Evolutionary conservation across 2,329 filamentous ascomycete species (phyloP).

Genomic region (Aureobasidium melanogenum): DNA sequence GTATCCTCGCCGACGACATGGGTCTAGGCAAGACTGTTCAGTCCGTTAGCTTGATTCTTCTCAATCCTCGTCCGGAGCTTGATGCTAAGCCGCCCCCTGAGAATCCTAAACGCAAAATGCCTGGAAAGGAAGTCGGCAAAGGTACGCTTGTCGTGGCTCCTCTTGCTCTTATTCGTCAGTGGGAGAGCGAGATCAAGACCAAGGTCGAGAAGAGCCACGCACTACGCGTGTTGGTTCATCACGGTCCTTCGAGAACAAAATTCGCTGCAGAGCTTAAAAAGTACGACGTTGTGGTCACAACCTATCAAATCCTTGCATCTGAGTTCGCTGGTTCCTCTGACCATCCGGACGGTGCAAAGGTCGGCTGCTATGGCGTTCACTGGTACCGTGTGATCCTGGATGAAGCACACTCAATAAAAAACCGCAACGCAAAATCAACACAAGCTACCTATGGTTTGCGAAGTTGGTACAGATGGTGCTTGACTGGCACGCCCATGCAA

Average conservation of each 20-base stretch:
- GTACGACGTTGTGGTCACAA: slow-evolving; percentile 95
- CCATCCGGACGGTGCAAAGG: slow-evolving; percentile 51
- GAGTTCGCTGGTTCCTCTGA: slow-evolving; percentile 66
- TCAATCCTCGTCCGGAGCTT: slow-evolving; percentile 55
- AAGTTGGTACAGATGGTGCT: slow-evolving; percentile 87
- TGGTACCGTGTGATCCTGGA: slow-evolving; percentile 96
- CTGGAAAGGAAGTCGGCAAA: slow-evolving; percentile 55
- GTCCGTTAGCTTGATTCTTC: slow-evolving; percentile 78
- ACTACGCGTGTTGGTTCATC: slow-evolving; percentile 79
- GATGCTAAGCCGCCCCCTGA: slow-evolving; percentile 44
- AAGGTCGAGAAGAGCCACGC: slow-evolving; percentile 63
- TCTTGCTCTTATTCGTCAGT: slow-evolving; percentile 88
- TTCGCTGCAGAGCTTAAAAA: slow-evolving; percentile 63
- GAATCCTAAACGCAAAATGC: slow-evolving; percentile 56
- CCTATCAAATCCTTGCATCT: slow-evolving; percentile 89
- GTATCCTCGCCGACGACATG: slow-evolving; percentile 96
- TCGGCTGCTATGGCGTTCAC: slow-evolving; percentile 80
- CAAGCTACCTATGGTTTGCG: slow-evolving; percentile 81
- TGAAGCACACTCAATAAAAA: slow-evolving; percentile 97
- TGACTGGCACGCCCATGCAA: slow-evolving; percentile 95
- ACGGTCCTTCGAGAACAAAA: slow-evolving; percentile 79
- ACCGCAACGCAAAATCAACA: slow-evolving; percentile 89
- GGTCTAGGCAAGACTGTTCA: slow-evolving; percentile 94
- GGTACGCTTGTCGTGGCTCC: slow-evolving; percentile 88
- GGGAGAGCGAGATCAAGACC: slow-evolving; percentile 85